Base-by-base conservation (phyloP, 495 filamentous ascomycete genomes). In the Penicillium samsonianum region DNA sequence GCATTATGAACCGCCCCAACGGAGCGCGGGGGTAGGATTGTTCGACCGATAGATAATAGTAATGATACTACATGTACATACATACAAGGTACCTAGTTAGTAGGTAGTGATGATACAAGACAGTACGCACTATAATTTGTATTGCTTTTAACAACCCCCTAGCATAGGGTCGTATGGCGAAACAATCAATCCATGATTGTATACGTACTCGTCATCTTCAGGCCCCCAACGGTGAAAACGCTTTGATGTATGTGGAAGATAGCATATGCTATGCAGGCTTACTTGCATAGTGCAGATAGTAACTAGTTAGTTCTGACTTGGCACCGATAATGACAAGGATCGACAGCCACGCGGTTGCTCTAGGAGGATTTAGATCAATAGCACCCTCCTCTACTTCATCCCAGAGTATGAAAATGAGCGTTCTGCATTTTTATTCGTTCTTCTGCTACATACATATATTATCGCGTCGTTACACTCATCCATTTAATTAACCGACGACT, bases 221-320 rank as follows among this genome's bases (percentile, higher is more conserved):
- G 40, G 40, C 40, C 40, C 40, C 40, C 40, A 42, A 42, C 16
- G 17, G 17, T 42, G 16, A 9, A 42, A 42, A 42, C 40, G 2
- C 40, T 42, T 42, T 42, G 40, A 42, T 20, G 40, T 42, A 20
- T 42, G 40, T n/a, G n/a, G n/a, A n/a, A 42, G 40, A 42, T 42
- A 42, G 17, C 40, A 42, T 42, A 42, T 42, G 40, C 40, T 42
- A 42, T 42, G 40, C 40, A 42, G 16, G 40, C 40, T 42, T 42
- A 42, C 40, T 42, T 42, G 17, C 40, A 42, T 42, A 19, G 40
- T 42, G 40, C 17, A 42, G 16, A 42, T 42, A 42, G 40, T 42
- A 42, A 42, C n/a, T 42, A 42, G n/a, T 35, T 35, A 42, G 40
- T 42, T 42, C 40, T 42, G 40, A 42, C 40, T 20, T 42, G 40